Evolutionary conservation across 2,329 filamentous ascomycete species (phyloP).

Genomic region (Calonectria montana): DNA sequence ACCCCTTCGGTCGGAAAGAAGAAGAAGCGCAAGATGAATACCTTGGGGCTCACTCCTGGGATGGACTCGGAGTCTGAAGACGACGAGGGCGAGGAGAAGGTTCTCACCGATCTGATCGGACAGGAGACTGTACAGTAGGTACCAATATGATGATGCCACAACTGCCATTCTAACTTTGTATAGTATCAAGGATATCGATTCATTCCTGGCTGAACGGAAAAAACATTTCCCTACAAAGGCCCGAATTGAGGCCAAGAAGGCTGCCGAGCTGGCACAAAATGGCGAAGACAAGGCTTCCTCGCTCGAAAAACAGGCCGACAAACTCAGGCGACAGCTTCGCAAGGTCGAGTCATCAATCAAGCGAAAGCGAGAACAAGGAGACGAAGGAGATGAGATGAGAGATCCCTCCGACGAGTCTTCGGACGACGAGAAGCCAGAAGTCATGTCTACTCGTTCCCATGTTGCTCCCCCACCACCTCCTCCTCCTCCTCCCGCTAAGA

Average conservation of each 20-base stretch:
- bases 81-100: slow-evolving; percentile 78
- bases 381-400: slow-evolving; percentile 75
- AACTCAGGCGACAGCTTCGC: slow-evolving; percentile 72
- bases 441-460: slow-evolving; percentile 61
- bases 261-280: slow-evolving; percentile 55
- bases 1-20: slow-evolving; percentile 67
- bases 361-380: slow-evolving; percentile 74
- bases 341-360: slow-evolving; percentile 78
- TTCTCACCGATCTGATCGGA: slow-evolving; percentile 66
- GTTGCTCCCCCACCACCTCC: slow-evolving; percentile 48
- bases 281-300: slow-evolving; percentile 72
- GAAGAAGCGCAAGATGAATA: slow-evolving; percentile 79
- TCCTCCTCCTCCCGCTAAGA: slow-evolving; percentile 60
- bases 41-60: slow-evolving; percentile 76
- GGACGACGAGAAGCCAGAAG: slow-evolving; percentile 70
- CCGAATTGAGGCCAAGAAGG: slow-evolving; percentile 73
- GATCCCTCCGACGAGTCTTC: slow-evolving; percentile 63
- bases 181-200: slow-evolving; percentile 76
- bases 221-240: slow-evolving; percentile 84
- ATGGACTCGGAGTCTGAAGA: slow-evolving; percentile 74
- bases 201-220: slow-evolving; percentile 84
- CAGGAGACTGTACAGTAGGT: slow-evolving; percentile 67
- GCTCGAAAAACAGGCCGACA: slow-evolving; percentile 70
- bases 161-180: slow-evolving; percentile 23
- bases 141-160: not conserved